These are phyloP conservation scores for Botryotinia narcissicola DNA, from an alignment of 2,329 filamentous ascomycete species.

Conservation along the genomic window DNA sequence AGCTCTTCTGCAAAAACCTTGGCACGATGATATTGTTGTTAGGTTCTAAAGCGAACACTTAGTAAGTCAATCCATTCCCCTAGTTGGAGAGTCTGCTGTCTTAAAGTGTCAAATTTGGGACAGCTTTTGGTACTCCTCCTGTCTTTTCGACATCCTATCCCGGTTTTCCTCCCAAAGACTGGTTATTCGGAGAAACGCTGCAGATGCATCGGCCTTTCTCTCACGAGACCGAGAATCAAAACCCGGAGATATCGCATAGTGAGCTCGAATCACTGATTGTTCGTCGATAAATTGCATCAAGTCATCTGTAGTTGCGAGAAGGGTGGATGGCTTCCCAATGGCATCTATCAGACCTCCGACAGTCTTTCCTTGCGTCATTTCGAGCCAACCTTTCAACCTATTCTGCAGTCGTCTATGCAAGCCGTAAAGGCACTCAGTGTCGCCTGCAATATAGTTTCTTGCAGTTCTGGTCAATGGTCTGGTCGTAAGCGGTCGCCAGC, in stretches of 20 bases:
- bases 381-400: neutral
- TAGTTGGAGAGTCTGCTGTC: neutral
- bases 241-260: neutral
- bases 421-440: neutral
- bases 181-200: neutral
- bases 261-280: neutral
- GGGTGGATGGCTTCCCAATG: neutral
- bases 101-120: neutral
- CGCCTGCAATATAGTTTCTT: neutral
- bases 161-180: neutral
- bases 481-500: neutral
- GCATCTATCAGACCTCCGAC: neutral
- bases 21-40: neutral
- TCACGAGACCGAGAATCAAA: neutral
- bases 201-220: neutral
- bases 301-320: neutral
- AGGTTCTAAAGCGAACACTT: neutral
- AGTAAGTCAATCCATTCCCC: no score
- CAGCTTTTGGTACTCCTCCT: neutral
- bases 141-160: neutral
- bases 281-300: conserved; percentile 5
- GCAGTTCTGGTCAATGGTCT: conserved; percentile 3
- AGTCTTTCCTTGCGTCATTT: neutral
- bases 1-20: neutral
- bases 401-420: neutral